Base-by-base conservation (phyloP, 768 basidiomycete genomes). In the Trametes coccinea region DNA sequence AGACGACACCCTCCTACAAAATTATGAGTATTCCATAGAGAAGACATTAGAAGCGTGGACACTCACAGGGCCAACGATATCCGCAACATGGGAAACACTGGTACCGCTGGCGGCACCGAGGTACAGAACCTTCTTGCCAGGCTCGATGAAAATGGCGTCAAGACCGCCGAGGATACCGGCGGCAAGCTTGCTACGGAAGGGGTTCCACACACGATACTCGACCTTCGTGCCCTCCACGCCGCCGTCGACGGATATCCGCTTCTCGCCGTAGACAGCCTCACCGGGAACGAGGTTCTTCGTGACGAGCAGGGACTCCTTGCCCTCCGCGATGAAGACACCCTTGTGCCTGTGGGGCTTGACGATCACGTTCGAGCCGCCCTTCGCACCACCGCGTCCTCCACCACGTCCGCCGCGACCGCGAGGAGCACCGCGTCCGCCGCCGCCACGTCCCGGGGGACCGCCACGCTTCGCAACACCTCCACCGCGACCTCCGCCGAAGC, bases 171-270 rank as follows among this genome's bases (percentile, higher is more conserved):
- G 80, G 52, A 98, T 92, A 75, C 97, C 97, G 40, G 97, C 97
- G 33, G 97, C 97, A 67, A 99, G 75, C 81, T 98, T 99, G 72
- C 84, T 87, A 67, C 97, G 84, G 87, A 99, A 99, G 49, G 97
- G 97, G 79, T 99, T 99, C 97, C 97, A 99, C 33, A 99, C 97
- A 57, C 97, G 84, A 77, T 98, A 99, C 77, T 99, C 97, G 66
- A 86, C 82, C 79, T 99, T 99, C 61, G 89, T 90, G 45, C 83
- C 89, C 46, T 89, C 90, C 17, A 80, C 84, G 46, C 82, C 86
- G 17, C 77, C 79, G 13, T 95, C 93, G 70, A 98, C 84, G 14
- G 89, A 86, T 75, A 98, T 94, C 72, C 96, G 84, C 80, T 99
- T 99, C 77, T 99, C 97, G 62, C 97, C 97, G 74, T 99, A 99